A percentile compares a stretch with the other conserved stretches of the same genome.
Evolutionary conservation across 331 rosid species (phyloP).

Genomic region (Acacia concinna): DNA sequence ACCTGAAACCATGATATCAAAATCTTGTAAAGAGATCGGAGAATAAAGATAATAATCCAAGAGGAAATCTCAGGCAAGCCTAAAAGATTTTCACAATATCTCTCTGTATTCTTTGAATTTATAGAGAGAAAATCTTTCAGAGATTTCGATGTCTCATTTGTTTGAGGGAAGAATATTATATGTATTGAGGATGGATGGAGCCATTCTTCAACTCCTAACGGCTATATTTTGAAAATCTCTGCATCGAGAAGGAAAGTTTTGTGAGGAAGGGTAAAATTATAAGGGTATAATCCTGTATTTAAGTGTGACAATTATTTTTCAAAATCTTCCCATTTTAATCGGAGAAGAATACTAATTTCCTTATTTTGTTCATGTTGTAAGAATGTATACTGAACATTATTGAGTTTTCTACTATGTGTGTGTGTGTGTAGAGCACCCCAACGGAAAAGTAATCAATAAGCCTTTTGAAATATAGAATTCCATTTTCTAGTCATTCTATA

Average conservation of each 20-base stretch:
- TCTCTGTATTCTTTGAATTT: neutral
- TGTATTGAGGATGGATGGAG: neutral
- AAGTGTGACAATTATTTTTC: neutral
- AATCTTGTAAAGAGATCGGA: conserved; percentile 15
- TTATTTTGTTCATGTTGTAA: no score
- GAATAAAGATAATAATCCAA: conserved; percentile 26
- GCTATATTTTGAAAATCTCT: conserved; percentile 30
- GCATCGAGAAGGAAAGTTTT: conserved; percentile 36
- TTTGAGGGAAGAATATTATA: neutral
- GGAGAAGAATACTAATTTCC: neutral
- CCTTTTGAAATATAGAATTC: no score
- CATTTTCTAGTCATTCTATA: no score
- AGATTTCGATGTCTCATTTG: conserved; percentile 26
- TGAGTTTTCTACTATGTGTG: no score
- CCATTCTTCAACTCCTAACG: conserved; percentile 27
- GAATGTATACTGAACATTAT: no score
- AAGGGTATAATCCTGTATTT: neutral
- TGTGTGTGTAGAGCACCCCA: no score
- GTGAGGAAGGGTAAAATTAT: conserved; percentile 6
- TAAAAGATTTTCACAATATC: neutral
- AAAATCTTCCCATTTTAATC: neutral
- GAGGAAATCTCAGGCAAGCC: neutral
- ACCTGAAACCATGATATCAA: conserved; percentile 49
- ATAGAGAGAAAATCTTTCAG: conserved; percentile 28
- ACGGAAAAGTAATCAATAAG: no score